Conservation (phyloP, 257 asterid genomes). For the Paulownia fortunei region DNA sequence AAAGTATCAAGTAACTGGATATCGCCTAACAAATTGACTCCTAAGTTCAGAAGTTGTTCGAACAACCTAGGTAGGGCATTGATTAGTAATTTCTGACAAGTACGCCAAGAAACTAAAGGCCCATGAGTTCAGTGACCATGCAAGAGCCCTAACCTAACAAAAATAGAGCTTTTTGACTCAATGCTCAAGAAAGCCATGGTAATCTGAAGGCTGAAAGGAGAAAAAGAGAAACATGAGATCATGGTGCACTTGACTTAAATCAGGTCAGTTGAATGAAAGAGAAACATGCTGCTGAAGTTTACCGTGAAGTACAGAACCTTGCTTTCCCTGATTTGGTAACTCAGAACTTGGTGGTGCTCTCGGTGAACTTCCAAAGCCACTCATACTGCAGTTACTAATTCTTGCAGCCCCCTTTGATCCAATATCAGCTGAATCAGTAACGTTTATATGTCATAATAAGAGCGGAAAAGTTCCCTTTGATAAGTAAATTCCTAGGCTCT, state of each 20-base stretch:
- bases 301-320: conserved; percentile 66
- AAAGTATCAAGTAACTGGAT: no score
- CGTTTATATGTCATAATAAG: conserved; percentile 46
- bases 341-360: conserved; percentile 51
- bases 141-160: no score
- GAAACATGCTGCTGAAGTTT: conserved; percentile 30
- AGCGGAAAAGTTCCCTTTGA: conserved; percentile 33
- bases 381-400: conserved; percentile 53
- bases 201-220: background rate
- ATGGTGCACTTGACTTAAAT: background rate
- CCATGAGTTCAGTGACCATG: background rate
- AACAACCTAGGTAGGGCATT: background rate
- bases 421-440: conserved; percentile 78
- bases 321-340: conserved; percentile 50
- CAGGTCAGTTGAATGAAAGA: conserved; percentile 12
- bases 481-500: background rate
- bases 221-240: background rate
- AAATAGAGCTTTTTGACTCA: no score
- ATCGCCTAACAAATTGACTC: background rate
- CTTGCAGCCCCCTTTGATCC: conserved; percentile 66
- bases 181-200: no score
- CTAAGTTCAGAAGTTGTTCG: conserved; percentile 12
- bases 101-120: background rate
- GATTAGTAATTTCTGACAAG: conserved; percentile 11
- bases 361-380: conserved; percentile 56